Evolutionary conservation across 2,329 filamentous ascomycete genomes (phyloP).

Genomic region (Pezicula neosporulosa): DNA sequence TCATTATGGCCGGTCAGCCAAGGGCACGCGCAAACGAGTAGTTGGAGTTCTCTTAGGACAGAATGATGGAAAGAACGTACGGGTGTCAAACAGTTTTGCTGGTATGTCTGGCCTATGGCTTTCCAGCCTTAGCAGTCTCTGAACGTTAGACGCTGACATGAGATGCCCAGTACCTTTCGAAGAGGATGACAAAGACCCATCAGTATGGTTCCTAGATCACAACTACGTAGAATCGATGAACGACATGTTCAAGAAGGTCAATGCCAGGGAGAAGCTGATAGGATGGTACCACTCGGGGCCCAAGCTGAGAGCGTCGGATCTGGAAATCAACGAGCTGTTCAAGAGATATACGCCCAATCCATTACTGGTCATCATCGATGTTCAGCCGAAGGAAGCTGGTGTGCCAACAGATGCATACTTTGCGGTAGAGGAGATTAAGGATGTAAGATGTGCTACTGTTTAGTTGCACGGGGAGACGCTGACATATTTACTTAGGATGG

Average conservation of each 20-base stretch:
- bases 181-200: conserved; percentile 97
- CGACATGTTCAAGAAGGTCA: conserved; percentile 99
- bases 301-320: conserved; percentile 91
- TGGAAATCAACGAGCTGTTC: conserved; percentile 99
- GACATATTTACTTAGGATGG: conserved; percentile 65
- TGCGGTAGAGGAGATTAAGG: conserved; percentile 98
- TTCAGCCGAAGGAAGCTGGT: conserved; percentile 95
- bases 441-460: conserved; percentile 56
- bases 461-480: conserved; percentile 4
- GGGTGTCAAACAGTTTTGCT: conserved; percentile 98
- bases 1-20: conserved; percentile 93
- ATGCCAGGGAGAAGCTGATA: conserved; percentile 97
- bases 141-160: background rate
- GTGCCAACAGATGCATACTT: conserved; percentile 99
- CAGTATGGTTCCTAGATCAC: conserved; percentile 98
- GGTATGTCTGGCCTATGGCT: conserved; percentile 49
- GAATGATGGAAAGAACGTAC: conserved; percentile 93
- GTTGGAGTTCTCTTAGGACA: conserved; percentile 93
- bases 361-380: conserved; percentile 94
- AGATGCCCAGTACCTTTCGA: conserved; percentile 81
- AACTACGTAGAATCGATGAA: conserved; percentile 99
- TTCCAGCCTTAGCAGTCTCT: background rate
- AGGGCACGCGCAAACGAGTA: conserved; percentile 81
- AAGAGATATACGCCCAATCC: conserved; percentile 98
- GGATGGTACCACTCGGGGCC: conserved; percentile 99